Evolutionary conservation across 371 early-diverging fungal species (phyloP).

Genomic region (Phascolomyces articulosus): DNA sequence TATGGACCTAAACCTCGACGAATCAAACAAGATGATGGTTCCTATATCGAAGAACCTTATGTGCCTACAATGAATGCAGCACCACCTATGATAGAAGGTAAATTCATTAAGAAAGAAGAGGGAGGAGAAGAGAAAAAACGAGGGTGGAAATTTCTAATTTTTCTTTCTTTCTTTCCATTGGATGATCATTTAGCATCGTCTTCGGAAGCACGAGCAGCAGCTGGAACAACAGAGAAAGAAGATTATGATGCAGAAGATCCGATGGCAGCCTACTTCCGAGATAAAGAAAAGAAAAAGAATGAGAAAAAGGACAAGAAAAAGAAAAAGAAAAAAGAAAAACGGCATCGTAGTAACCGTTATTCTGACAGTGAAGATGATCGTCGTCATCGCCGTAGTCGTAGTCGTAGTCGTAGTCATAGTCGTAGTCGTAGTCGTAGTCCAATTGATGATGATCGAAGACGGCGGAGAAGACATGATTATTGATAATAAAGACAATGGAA

Average conservation of each 20-base stretch:
- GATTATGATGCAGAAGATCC: slow-evolving; percentile 24
- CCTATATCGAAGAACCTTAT: slow-evolving; percentile 59
- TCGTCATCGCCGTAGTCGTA: too few relatives aligned
- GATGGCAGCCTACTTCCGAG: slow-evolving; percentile 22
- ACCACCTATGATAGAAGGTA: slow-evolving; percentile 59
- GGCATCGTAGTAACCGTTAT: slow-evolving; percentile 1
- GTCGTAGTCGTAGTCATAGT: too few relatives aligned
- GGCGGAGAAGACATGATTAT: slow-evolving; percentile 4
- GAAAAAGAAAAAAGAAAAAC: slow-evolving; percentile 20
- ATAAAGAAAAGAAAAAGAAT: slow-evolving; percentile 13
- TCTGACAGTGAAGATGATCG: not conserved
- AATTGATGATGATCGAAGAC: slow-evolving; percentile 5
- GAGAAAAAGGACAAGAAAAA: slow-evolving; percentile 8
- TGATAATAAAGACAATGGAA: not conserved
- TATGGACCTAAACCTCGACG: slow-evolving; percentile 56
- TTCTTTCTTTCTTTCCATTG: slow-evolving; percentile 1
- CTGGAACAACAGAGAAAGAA: not conserved
- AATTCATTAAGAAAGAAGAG: not conserved
- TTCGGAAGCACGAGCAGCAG: slow-evolving; percentile 11
- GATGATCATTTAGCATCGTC: slow-evolving; percentile 4
- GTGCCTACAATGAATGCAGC: slow-evolving; percentile 81
- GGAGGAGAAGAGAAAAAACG: not conserved
- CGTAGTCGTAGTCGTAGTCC: too few relatives aligned
- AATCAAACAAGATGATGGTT: slow-evolving; percentile 36
- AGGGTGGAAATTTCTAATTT: not conserved